These are phyloP conservation scores for Paecilomyces variotii DNA, from an alignment of 2,329 filamentous ascomycete species.

Conservation along the genomic window DNA sequence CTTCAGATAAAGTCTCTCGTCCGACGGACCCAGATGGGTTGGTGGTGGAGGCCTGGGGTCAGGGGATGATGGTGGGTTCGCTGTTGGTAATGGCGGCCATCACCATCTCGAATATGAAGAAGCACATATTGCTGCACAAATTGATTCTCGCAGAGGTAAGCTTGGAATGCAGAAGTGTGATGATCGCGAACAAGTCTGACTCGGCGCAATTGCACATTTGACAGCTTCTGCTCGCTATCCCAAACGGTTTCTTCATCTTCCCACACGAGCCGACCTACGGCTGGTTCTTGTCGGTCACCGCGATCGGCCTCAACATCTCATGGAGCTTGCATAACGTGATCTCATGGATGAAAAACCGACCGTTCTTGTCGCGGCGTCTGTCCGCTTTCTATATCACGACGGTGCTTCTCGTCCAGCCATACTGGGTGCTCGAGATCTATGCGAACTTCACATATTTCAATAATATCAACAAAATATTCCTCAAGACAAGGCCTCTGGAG, in stretches of 20 bases:
- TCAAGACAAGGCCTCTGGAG: slow-evolving; percentile 50
- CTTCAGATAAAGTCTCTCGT: not conserved
- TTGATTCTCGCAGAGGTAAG: slow-evolving; percentile 43
- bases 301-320: slow-evolving; percentile 54
- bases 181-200: not conserved
- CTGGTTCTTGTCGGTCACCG: slow-evolving; percentile 56
- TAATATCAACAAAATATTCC: slow-evolving; percentile 45
- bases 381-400: slow-evolving; percentile 52
- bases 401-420: slow-evolving; percentile 52
- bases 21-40: slow-evolving; percentile 24
- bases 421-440: slow-evolving; percentile 58
- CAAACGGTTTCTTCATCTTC: slow-evolving; percentile 55
- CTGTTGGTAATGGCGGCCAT: slow-evolving; percentile 43
- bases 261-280: slow-evolving; percentile 48
- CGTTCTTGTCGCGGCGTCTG: slow-evolving; percentile 46
- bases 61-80: slow-evolving; percentile 43
- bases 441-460: slow-evolving; percentile 60
- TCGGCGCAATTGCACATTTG: not conserved
- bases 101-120: slow-evolving; percentile 44
- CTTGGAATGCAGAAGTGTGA: not conserved
- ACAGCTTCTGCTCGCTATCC: slow-evolving; percentile 48
- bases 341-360: slow-evolving; percentile 59
- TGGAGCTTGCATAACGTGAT: slow-evolving; percentile 60
- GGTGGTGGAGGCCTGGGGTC: slow-evolving; percentile 41
- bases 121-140: slow-evolving; percentile 41